Base-by-base conservation (phyloP, 345 rosid genomes). In the Triadica sebifera region DNA sequence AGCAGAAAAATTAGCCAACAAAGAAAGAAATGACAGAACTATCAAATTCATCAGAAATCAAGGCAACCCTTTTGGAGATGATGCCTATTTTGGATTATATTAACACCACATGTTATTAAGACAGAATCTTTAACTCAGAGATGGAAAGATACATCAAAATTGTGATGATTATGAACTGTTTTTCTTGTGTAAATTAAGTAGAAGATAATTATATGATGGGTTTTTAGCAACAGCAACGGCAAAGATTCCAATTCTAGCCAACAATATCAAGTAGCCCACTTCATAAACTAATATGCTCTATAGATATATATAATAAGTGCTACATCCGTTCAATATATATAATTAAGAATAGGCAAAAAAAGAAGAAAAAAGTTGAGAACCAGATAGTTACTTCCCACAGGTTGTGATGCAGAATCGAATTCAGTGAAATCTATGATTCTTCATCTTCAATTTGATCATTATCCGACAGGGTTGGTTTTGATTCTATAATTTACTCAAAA, bases 391-490 rank as follows among this genome's bases (percentile, higher is more conserved):
- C 39, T 52, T 64, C 50, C 19, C 63, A 39, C 19, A 17, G 51
- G 25, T 63, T 15, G 51, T 24, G n/a, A 10, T 58, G 17, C 55
- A 29, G 51, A 47, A 6, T 41, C 69, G n/a, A 49, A 76, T 34
- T 24, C 46, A 50, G n/a, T 50, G 15, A n/a, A 60, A 75, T 60
- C 73, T 38, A 25, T 29, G 66, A 20, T 70, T 53, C 71, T 71
- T 53, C 49, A 39, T 63, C 46, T 62, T 71, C 59, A 45, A 52
- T 41, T 70, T 52, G 43, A 11, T 34, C 70, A 63, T 12, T 47
- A 63, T 41, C 45, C 70, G 39, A 17, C 53, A 13, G 11, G 52
- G 74, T 17, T 37, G 49, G 12, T 24, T 12, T 25, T 70, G 65
- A 37, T 38, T 69, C 74, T 69, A 20, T 19, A 13, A 46, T 8